phyloP scores from a whole-genome alignment of 164 flowering plant genomes.

The Annona cherimola region DNA sequence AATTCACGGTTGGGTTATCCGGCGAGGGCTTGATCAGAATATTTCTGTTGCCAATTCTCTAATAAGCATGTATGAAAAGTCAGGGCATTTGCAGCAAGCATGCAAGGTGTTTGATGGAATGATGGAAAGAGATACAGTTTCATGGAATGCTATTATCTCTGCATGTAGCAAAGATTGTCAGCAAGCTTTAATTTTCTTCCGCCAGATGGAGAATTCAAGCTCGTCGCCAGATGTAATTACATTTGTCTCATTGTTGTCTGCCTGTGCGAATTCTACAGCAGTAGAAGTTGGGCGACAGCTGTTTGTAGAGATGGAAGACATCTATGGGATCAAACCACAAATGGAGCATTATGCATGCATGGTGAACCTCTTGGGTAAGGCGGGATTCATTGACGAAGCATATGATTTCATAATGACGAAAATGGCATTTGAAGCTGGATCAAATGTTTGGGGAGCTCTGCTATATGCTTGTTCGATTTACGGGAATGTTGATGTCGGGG shows the following conservation, averaged over 20 bases:
- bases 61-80: conserved; percentile 43
- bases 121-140: conserved; percentile 59
- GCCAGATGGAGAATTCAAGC: conserved; percentile 43
- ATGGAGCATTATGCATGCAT: conserved; percentile 84
- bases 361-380: conserved; percentile 77
- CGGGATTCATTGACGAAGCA: conserved; percentile 61
- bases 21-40: conserved; percentile 43
- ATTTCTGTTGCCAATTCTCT: conserved; percentile 63
- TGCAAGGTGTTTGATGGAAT: conserved; percentile 49
- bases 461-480: conserved; percentile 65
- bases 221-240: conserved; percentile 55
- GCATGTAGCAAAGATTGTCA: conserved; percentile 34
- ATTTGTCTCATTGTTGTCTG: conserved; percentile 60
- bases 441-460: conserved; percentile 89
- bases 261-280: conserved; percentile 61
- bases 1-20: conserved; percentile 68
- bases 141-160: conserved; percentile 82
- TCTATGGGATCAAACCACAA: conserved; percentile 38
- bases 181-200: conserved; percentile 45
- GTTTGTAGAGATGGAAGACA: conserved; percentile 43
- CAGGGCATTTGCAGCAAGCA: conserved; percentile 28
- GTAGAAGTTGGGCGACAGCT: conserved; percentile 55
- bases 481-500: conserved; percentile 53
- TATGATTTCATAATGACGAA: conserved; percentile 33
- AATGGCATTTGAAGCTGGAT: conserved; percentile 65